Evolutionary conservation across 2,329 filamentous ascomycete genomes (phyloP), one percentile per base, ranked within the genome.

Genomic region (Ophiosphaerella korrae): DNA sequence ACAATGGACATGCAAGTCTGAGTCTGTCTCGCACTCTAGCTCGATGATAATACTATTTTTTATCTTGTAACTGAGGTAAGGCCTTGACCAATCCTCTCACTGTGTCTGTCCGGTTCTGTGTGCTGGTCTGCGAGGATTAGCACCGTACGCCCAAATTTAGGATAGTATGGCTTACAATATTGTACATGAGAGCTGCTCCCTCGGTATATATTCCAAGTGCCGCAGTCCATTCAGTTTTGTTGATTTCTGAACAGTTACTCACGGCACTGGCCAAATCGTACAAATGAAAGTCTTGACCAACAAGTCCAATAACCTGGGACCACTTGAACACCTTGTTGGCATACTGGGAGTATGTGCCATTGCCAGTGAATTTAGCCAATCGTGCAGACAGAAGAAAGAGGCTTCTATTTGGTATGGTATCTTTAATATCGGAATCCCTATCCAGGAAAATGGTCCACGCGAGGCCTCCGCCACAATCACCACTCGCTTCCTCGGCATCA

Each of bases 351-450:
- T 72, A 73, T 1, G 68, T 72, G 3, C 78, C 67, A 63, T 89
- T 87, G 6, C 83, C 83, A 0, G 86, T 89, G 42, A 83, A 83
- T 34, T 86, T 82, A 3, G 86, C 88, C 12, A 93, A 79, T 8
- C 89, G 85, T 0, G 90, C 88, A 3, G 88, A 85, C 23, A 95
- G 80, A 67, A 92, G 87, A 73, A 95, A 92, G 71, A 95, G 85
- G 11, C 85, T 85, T 29, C 88, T 88, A 67, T 92, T 93, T 50
- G 85, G 85, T 57, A 89, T 80, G 9, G 83, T 81, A 74, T 92
- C 90, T 73, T 91, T 93, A 80, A 66, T 90, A 86, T 11, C 90
- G 90, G 18, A 21, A 52, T 84, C 85, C 67, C 94, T 92, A 62
- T 82, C 84, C 1, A 80, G 72, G 68, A 86, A 92, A 58, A 95